Base-by-base conservation (phyloP, 495 filamentous ascomycete species). In the Gamarada debralockiae region DNA sequence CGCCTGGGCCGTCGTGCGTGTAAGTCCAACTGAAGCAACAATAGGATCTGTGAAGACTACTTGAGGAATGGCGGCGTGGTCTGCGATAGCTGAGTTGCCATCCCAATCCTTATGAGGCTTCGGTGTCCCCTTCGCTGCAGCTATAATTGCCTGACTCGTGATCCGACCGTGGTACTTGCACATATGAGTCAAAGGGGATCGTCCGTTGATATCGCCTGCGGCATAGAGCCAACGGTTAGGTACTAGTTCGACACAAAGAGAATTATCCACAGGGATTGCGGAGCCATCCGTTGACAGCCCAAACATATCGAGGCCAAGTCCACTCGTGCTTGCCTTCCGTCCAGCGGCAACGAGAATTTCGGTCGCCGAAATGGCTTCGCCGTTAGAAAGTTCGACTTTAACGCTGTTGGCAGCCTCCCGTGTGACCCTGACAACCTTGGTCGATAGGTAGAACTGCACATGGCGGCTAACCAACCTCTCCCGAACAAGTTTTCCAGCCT, bases 91-190 rank as follows among this genome's bases (percentile, higher is more conserved):
- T 20, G 38, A 20, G 31, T 31, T 15, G 14, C 38, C 40, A 24
- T 15, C 17, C 15, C n/a, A n/a, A 25, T 9, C 15, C n/a, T 15
- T 24, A 6, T 20, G 17, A 3, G 45, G n/a, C 7, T 31, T 13
- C 13, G 38, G 31, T 46, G 25, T 20, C 7, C 12, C 2, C 36
- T 44, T 44, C 14, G 31, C 31, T 4, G 34, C 22, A 22, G 21
- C 25, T 13, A 58, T 23, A 39, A 63, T 63, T 12, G 48, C 36
- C 17, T 56, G 57, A 25, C 21, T 29, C 9, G 55, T 55, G 39
- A 63, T 63, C 1, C 58, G 57, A 1, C 18, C 52, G 27, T 63
- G 58, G 38, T 63, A 63, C n/a, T 37, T 44, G 44, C 60, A 31
- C 55, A 56, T 54, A 39, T 63, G 60, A 1, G 60, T 63, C 7